Evolutionary conservation across 768 basidiomycete genomes (phyloP).

Genomic region (Kwoniella europaea): DNA sequence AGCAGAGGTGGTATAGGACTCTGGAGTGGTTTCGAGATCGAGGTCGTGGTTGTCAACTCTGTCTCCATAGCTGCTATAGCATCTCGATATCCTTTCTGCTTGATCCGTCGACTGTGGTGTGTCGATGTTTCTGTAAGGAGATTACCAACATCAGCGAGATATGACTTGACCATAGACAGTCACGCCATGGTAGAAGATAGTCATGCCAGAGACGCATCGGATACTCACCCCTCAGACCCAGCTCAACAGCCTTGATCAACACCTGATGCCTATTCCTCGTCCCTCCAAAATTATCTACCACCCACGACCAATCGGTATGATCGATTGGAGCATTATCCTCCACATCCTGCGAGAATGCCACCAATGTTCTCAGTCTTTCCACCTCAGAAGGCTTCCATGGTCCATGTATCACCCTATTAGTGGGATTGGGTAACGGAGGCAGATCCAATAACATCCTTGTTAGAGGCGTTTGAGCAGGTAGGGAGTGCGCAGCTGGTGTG

Average conservation of each 20-base stretch:
- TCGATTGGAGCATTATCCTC: conserved; percentile 21
- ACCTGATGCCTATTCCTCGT: conserved; percentile 47
- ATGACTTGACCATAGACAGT: too few species aligned
- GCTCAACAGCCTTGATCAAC: conserved; percentile 43
- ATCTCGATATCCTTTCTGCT: conserved; percentile 23
- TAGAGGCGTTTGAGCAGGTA: neutral
- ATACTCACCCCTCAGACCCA: conserved; percentile 45
- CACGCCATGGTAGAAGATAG: too few species aligned
- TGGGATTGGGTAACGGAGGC: conserved; percentile 4
- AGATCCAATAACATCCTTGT: neutral
- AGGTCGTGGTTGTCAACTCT: neutral
- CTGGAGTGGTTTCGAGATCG: neutral
- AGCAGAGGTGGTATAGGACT: conserved; percentile 12
- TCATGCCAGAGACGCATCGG: neutral
- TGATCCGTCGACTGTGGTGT: conserved; percentile 8
- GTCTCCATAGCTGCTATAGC: conserved; percentile 12
- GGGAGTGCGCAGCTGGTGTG: neutral
- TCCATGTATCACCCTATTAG: conserved; percentile 13
- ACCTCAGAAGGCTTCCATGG: conserved; percentile 19
- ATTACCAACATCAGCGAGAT: too few species aligned
- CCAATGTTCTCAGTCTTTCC: conserved; percentile 11
- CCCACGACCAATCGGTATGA: conserved; percentile 42
- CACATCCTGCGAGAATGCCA: conserved; percentile 14
- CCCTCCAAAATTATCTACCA: conserved; percentile 37
- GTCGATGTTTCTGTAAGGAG: conserved; percentile 9